A percentile compares a stretch with the other conserved stretches of the same genome.
Conservation (phyloP, 768 basidiomycete species). For the Suillus discolor region DNA sequence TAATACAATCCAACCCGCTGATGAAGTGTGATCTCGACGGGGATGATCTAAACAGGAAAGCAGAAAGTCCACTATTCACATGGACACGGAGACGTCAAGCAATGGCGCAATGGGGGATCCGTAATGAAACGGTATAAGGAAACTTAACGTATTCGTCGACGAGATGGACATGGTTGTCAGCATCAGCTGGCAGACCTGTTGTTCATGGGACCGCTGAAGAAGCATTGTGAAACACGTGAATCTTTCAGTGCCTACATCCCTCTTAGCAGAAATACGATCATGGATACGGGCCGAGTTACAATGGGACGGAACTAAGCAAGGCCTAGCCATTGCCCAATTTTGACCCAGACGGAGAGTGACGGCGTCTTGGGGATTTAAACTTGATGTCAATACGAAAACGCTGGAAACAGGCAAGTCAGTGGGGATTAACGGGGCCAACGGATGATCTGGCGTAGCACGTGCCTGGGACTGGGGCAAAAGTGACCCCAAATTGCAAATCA, state of each 20-base stretch:
- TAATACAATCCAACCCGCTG: too few species aligned
- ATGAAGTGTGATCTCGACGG: not conserved
- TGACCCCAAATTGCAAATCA: not conserved
- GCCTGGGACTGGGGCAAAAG: not conserved
- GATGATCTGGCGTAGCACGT: not conserved
- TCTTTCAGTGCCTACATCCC: not conserved
- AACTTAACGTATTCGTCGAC: not conserved
- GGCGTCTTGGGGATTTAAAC: not conserved
- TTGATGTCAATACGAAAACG: not conserved
- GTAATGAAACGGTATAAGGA: too few species aligned
- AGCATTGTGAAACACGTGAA: not conserved
- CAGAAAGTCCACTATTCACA: not conserved
- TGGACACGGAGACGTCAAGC: not conserved
- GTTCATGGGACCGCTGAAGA: not conserved
- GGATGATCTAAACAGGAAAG: not conserved
- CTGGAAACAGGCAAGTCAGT: not conserved
- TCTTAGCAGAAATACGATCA: not conserved
- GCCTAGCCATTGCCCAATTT: too few species aligned
- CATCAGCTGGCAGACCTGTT: not conserved
- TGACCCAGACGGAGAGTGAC: too few species aligned
- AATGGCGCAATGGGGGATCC: not conserved
- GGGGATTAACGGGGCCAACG: not conserved
- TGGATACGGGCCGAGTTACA: not conserved
- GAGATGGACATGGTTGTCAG: not conserved
- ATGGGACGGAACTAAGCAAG: not conserved